phyloP scores from a whole-genome alignment of 169 alveolate genomes.

The Plasmodium reichenowi region DNA sequence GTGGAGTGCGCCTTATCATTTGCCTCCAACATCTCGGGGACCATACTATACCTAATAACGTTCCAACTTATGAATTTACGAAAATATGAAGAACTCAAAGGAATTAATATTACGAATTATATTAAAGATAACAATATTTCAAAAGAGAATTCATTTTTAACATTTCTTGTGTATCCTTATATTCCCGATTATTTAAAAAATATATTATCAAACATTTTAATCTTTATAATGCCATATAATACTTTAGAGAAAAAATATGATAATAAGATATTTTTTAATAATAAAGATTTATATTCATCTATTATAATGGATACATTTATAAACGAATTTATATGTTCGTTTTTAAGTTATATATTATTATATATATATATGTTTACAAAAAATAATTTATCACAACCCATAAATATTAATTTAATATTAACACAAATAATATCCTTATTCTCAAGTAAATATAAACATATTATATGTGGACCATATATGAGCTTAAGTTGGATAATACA shows the following conservation, averaged over 20 bases:
- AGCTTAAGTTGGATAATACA: constrained; percentile 51
- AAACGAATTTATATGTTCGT: constrained; percentile 45
- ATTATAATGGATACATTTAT: constrained; percentile 39
- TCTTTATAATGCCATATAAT: constrained; percentile 10
- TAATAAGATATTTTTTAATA: constrained; percentile 12
- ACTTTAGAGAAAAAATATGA: constrained; percentile 9
- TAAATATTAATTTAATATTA: constrained; percentile 25
- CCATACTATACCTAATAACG: constrained; percentile 1
- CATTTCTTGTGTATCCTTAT: constrained; percentile 22
- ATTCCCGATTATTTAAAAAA: constrained; percentile 8
- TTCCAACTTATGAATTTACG: background rate
- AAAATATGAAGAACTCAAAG: background rate
- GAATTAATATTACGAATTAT: constrained; percentile 6
- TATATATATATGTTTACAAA: constrained; percentile 52
- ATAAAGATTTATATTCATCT: constrained; percentile 32
- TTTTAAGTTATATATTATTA: constrained; percentile 26
- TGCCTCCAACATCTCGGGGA: constrained; percentile 9
- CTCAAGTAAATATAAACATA: constrained; percentile 19
- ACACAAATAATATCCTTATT: constrained; percentile 28
- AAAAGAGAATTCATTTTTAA: constrained; percentile 13
- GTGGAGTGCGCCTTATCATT: constrained; percentile 15
- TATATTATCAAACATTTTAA: background rate
- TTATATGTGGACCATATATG: constrained; percentile 52
- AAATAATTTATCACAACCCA: constrained; percentile 12
- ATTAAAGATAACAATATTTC: constrained; percentile 1